phyloP scores from a whole-genome alignment of 2,329 filamentous ascomycete genomes.

The Bipolaris zeicola region DNA sequence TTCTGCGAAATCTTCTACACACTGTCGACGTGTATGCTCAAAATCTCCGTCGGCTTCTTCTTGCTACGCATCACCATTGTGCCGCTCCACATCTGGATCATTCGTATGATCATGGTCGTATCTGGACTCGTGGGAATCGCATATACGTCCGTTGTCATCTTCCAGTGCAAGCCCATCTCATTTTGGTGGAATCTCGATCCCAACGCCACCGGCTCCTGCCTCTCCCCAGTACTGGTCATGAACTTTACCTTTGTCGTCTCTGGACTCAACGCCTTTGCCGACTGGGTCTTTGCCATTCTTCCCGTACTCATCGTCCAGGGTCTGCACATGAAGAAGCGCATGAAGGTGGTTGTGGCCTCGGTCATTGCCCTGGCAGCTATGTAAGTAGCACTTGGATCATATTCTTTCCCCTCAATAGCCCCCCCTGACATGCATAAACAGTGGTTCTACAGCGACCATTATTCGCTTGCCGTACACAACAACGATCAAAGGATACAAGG shows the following conservation, averaged over 20 bases:
- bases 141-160: slow-evolving; percentile 57
- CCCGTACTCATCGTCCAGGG: slow-evolving; percentile 59
- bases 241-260: slow-evolving; percentile 53
- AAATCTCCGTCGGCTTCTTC: slow-evolving; percentile 58
- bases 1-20: slow-evolving; percentile 61
- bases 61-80: slow-evolving; percentile 58
- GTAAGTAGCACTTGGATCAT: slow-evolving; percentile 21
- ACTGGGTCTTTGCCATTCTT: slow-evolving; percentile 39
- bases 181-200: slow-evolving; percentile 56
- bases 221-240: slow-evolving; percentile 54
- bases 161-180: slow-evolving; percentile 58
- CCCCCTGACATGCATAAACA: slow-evolving; percentile 18
- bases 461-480: slow-evolving; percentile 38
- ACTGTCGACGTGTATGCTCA: slow-evolving; percentile 54
- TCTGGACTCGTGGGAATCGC: slow-evolving; percentile 52
- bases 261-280: slow-evolving; percentile 35
- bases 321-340: slow-evolving; percentile 60
- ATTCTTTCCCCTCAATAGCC: not conserved
- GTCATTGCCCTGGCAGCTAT: slow-evolving; percentile 57
- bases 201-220: slow-evolving; percentile 49
- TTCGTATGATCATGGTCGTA: slow-evolving; percentile 54
- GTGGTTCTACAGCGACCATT: slow-evolving; percentile 48
- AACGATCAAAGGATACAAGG: slow-evolving; percentile 31
- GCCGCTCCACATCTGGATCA: slow-evolving; percentile 51
- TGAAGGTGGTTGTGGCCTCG: slow-evolving; percentile 58